phyloP scores from a whole-genome alignment of 805 yeast genomes.

The Saccharomycopsis amapae region DNA sequence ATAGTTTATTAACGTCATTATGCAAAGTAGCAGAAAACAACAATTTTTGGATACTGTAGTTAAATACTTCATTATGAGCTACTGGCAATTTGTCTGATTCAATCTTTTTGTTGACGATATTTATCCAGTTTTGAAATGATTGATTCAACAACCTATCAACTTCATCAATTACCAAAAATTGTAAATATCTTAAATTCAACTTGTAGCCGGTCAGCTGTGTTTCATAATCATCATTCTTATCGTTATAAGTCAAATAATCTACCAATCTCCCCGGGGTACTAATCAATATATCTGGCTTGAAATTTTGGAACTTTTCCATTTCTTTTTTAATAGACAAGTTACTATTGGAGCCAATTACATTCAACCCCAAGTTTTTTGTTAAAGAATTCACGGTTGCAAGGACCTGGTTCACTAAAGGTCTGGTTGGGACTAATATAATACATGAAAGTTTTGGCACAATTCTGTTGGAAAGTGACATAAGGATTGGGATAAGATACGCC shows the following conservation, averaged over 20 bases:
- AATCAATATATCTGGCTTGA: conserved; percentile 60
- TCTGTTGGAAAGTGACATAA: conserved; percentile 57
- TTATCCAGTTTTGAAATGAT: conserved; percentile 89
- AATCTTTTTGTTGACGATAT: conserved; percentile 36
- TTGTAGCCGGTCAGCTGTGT: conserved; percentile 24
- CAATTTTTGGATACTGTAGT: conserved; percentile 46
- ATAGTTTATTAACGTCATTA: conserved; percentile 81
- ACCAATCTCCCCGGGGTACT: conserved; percentile 78
- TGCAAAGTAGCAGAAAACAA: conserved; percentile 91
- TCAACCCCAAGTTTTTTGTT: conserved; percentile 59
- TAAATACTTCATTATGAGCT: conserved; percentile 26
- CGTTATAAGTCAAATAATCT: conserved; percentile 48
- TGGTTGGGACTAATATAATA: conserved; percentile 81
- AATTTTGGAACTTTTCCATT: conserved; percentile 37
- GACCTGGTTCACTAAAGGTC: conserved; percentile 80
- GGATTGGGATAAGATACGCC: conserved; percentile 78
- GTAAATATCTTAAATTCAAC: conserved; percentile 44
- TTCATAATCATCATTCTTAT: conserved; percentile 21
- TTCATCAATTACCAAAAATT: conserved; percentile 68
- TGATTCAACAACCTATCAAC: conserved; percentile 81
- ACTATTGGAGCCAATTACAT: conserved; percentile 53
- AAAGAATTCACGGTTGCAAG: conserved; percentile 52
- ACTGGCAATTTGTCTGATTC: conserved; percentile 30
- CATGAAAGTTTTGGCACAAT: conserved; percentile 70
- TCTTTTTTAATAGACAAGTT: conserved; percentile 53